Percentiles rank a stretch among this genome's conserved stretches.
Conservation (phyloP, 805 yeast species). For the Wickerhamomyces queroliae region DNA sequence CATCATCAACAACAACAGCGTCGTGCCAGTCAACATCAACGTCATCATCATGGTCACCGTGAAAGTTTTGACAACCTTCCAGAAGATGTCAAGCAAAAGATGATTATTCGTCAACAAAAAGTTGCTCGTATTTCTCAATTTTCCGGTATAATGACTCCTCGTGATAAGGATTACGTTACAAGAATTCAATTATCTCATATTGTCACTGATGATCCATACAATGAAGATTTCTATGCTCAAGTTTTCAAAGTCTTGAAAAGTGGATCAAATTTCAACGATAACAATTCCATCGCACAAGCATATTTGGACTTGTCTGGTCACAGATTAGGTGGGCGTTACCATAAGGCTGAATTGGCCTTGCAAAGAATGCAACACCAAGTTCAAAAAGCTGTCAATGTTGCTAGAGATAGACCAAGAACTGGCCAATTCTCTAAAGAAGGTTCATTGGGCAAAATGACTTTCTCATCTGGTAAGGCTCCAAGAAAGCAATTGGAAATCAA, state of each 20-base stretch:
- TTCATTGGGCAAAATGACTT: conserved; percentile 81
- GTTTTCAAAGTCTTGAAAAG: conserved; percentile 75
- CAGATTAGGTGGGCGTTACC: conserved; percentile 78
- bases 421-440: conserved; percentile 69
- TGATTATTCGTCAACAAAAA: conserved; percentile 65
- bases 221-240: conserved; percentile 94
- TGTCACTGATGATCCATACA: conserved; percentile 95
- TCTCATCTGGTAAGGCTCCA: conserved; percentile 78
- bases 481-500: conserved; percentile 75
- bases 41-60: conserved; percentile 24
- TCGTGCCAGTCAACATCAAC: too few species aligned
- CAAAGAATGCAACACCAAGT: conserved; percentile 99
- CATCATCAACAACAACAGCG: conserved; percentile 10
- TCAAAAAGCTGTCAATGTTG: conserved; percentile 91
- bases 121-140: conserved; percentile 70
- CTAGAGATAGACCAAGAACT: conserved; percentile 77
- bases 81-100: conserved; percentile 68
- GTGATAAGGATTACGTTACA: conserved; percentile 93
- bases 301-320: conserved; percentile 89
- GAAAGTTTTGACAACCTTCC: conserved; percentile 37
- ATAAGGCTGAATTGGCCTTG: conserved; percentile 82
- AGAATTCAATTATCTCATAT: conserved; percentile 92
- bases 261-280: conserved; percentile 41
- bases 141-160: conserved; percentile 94
- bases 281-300: conserved; percentile 85